Evolutionary conservation across 2,329 filamentous ascomycete genomes (phyloP).

Genomic region (Calonectria ilicicola): DNA sequence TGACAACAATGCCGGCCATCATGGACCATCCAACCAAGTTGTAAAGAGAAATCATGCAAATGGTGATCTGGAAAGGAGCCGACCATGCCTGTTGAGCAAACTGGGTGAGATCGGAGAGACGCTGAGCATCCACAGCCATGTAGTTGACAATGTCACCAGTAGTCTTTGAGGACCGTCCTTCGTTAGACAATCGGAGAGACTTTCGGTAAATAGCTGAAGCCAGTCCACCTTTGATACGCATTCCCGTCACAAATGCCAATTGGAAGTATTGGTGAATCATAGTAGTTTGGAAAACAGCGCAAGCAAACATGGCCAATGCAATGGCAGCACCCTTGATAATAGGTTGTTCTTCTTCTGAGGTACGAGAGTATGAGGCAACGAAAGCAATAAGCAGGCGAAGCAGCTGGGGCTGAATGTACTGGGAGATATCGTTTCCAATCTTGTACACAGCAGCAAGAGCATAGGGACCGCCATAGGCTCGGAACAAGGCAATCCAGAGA

Average conservation of each 20-base stretch:
- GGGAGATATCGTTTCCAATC: conserved; percentile 84
- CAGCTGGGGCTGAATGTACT: conserved; percentile 92
- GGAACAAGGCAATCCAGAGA: conserved; percentile 87
- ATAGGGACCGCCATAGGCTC: conserved; percentile 88
- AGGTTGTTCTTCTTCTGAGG: conserved; percentile 75
- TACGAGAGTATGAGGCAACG: conserved; percentile 76
- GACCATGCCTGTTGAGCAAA: conserved; percentile 97
- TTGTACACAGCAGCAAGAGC: conserved; percentile 87
- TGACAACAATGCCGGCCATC: conserved; percentile 93
- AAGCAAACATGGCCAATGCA: conserved; percentile 90
- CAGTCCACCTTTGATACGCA: conserved; percentile 93
- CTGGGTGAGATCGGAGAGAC: conserved; percentile 93
- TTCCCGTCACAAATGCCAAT: conserved; percentile 91
- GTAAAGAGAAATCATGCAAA: conserved; percentile 97
- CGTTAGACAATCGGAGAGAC: conserved; percentile 89
- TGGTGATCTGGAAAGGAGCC: conserved; percentile 93
- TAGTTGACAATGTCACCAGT: conserved; percentile 99
- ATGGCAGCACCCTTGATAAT: conserved; percentile 88
- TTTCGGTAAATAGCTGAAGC: conserved; percentile 95
- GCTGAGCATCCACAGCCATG: conserved; percentile 98
- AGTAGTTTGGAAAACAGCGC: conserved; percentile 87
- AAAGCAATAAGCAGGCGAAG: conserved; percentile 86
- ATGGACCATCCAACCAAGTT: conserved; percentile 95
- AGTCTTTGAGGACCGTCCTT: conserved; percentile 87
- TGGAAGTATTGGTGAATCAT: conserved; percentile 99